phyloP scores from a whole-genome alignment of 1,284 basidiomycete species.

The Irpex rosettiformis region DNA sequence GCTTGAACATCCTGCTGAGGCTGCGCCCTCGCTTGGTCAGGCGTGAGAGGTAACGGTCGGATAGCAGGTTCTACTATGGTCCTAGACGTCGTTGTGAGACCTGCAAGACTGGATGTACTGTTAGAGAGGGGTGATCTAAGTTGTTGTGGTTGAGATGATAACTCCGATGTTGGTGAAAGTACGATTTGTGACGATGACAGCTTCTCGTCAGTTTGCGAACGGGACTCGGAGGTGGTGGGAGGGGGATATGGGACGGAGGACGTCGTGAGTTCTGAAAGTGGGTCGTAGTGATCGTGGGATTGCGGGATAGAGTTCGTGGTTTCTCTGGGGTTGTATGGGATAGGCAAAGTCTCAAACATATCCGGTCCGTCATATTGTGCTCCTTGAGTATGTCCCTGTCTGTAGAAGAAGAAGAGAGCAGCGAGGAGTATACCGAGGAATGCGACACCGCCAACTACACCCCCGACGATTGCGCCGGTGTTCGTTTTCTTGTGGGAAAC shows the following conservation, averaged over 20 bases:
- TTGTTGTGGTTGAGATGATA: too few relatives aligned
- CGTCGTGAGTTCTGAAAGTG: not conserved
- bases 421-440: not conserved
- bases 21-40: not conserved
- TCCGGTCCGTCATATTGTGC: not conserved
- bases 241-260: not conserved
- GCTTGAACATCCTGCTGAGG: not conserved
- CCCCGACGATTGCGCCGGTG: conserved; percentile 4
- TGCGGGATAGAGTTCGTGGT: not conserved
- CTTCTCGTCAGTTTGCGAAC: not conserved
- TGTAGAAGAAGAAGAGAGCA: not conserved
- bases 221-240: not conserved
- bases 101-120: not conserved
- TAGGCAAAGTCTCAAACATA: not conserved
- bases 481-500: not conserved
- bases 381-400: not conserved
- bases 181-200: not conserved
- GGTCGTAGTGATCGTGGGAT: not conserved
- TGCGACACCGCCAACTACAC: not conserved
- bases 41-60: not conserved
- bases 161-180: too few relatives aligned
- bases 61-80: not conserved
- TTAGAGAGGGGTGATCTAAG: not conserved
- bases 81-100: not conserved
- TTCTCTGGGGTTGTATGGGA: not conserved